Base-by-base conservation (phyloP, 768 basidiomycete species). In the Psilocybe cubensis region DNA sequence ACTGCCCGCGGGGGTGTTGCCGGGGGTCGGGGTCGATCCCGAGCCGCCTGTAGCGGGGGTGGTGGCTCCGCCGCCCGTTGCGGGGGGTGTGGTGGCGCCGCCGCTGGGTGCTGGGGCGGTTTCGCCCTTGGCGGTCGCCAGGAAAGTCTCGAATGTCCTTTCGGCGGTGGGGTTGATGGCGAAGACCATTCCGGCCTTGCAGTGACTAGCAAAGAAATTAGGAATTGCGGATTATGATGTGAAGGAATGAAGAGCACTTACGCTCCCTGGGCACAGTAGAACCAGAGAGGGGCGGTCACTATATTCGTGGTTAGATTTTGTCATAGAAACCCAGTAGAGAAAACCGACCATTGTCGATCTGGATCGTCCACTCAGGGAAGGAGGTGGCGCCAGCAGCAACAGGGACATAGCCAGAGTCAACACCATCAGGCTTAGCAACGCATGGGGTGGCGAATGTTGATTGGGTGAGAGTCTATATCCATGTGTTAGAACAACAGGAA, bases 141-240 rank as follows among this genome's bases (percentile, higher is more conserved):
- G 64, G 76, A 80, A 81, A 8, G 66, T 63, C 0, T 66, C 73
- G 59, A 75, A 81, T 11, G 75, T 78, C 68, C 76, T 79, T 7
- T 72, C 69, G 20, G 73, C 69, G 14, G 76, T 81, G 17, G 82
- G 79, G 72, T 83, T 83, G 54, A 84, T 67, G 31, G 81, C 77
- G 68, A 85, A 83, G 24, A 85, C 83, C 83, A 83, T 83, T 48
- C 82, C 82, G 12, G 57, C 65, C n/a, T 56, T 53, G 66, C 83
- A 84, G 66, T 82, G 81, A 44, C 78, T 80, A 57, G 10, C 5
- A 38, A 41, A 33, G 24, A 12, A 12, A 21, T 5, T 18, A 29
- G 21, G 27, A 38, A 33, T 57, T 42, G 23, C 41, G 33, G 33
- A 18, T 54, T n/a, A 3, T 10, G 6, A 33, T 33, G 18, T 18